A percentile compares a stretch with the other conserved stretches of the same genome.
Evolutionary conservation across 495 filamentous ascomycete genomes (phyloP).

Genomic region (Lepidopterella palustris): DNA sequence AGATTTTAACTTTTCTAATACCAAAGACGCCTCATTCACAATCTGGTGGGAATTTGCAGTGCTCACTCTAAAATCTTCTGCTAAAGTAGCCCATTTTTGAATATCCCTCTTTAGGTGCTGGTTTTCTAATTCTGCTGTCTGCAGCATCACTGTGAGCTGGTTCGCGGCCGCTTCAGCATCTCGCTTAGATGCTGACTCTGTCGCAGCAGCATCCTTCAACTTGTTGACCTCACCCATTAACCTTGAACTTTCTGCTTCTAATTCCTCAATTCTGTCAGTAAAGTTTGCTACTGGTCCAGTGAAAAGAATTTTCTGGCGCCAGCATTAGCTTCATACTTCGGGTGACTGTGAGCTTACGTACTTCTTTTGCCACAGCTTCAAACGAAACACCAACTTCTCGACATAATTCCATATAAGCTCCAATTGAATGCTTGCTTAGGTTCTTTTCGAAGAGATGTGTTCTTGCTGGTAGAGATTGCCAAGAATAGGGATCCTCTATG

Average conservation of each 20-base stretch:
- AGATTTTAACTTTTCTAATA: conserved; percentile 1
- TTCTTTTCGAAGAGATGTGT: conserved; percentile 7
- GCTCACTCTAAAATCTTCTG: not conserved
- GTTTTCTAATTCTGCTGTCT: not conserved
- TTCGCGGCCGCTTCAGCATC: not conserved
- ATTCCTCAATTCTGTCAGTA: not conserved
- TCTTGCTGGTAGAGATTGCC: conserved; percentile 2
- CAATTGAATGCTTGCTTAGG: conserved; percentile 6
- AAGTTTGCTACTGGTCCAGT: not conserved
- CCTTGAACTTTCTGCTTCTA: not conserved
- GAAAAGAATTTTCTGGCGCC: not conserved
- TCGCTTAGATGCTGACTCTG: not conserved
- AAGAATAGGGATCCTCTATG: conserved; percentile 5
- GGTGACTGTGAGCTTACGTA: not conserved
- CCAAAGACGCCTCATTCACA: not conserved
- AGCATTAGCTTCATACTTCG: not conserved
- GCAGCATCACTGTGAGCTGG: not conserved
- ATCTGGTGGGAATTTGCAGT: not conserved
- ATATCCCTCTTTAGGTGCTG: not conserved
- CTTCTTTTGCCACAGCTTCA: conserved; percentile 2
- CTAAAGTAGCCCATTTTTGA: not conserved
- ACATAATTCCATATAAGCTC: conserved; percentile 5
- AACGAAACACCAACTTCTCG: conserved; percentile 1
- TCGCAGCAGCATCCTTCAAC: not conserved
- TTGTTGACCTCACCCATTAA: not conserved